Conservation (phyloP, 805 yeast species). For the Wickerhamomyces canadensis region DNA sequence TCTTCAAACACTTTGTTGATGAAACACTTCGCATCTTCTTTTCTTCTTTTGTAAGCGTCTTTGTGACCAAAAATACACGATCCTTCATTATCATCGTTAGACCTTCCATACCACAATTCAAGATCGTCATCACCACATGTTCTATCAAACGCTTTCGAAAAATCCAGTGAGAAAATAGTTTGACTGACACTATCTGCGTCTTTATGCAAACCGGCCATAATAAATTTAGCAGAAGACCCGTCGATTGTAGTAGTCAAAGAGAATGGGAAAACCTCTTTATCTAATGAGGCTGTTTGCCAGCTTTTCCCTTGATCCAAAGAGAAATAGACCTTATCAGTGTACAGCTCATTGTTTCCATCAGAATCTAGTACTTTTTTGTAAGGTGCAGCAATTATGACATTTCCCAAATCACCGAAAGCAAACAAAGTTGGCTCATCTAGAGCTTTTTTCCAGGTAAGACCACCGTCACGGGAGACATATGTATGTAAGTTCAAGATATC, state of each 20-base stretch:
- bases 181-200: constrained; percentile 9
- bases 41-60: constrained; percentile 62
- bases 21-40: constrained; percentile 58
- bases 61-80: constrained; percentile 66
- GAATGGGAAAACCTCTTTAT: constrained; percentile 35
- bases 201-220: constrained; percentile 40
- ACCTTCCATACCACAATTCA: constrained; percentile 59
- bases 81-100: constrained; percentile 23
- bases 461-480: constrained; percentile 73
- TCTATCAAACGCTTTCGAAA: constrained; percentile 48
- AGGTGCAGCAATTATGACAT: constrained; percentile 53
- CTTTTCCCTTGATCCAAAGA: constrained; percentile 72
- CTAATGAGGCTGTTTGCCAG: constrained; percentile 52
- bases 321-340: constrained; percentile 35
- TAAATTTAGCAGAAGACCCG: constrained; percentile 61
- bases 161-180: constrained; percentile 41
- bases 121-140: constrained; percentile 43
- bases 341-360: constrained; percentile 11
- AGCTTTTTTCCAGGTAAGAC: constrained; percentile 60
- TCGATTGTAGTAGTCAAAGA: constrained; percentile 56
- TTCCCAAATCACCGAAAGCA: constrained; percentile 76
- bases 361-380: constrained; percentile 25
- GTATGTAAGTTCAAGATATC: constrained; percentile 32
- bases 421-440: constrained; percentile 47
- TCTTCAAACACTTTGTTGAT: constrained; percentile 34